Percentiles rank a stretch among this genome's conserved stretches.
These are phyloP conservation scores for Eustoma russellianum DNA, from an alignment of 257 asterid genomes.

Conservation along the genomic window DNA sequence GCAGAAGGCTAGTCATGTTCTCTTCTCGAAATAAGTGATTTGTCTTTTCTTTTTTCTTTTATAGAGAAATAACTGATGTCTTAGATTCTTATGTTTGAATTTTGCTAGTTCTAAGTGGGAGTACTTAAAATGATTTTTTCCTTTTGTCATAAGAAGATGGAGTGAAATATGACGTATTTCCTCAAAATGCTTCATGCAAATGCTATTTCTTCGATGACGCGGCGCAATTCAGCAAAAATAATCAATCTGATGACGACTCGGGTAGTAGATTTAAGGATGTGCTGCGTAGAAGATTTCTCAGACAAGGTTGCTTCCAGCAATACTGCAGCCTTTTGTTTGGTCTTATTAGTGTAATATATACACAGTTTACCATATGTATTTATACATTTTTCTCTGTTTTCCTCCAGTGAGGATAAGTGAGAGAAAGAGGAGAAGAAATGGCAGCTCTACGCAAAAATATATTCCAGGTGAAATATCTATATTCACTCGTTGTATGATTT, in stretches of 20 bases:
- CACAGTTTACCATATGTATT: too few species aligned
- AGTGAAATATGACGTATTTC: conserved; percentile 62
- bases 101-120: neutral
- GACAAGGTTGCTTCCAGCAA: conserved; percentile 51
- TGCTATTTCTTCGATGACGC: conserved; percentile 82
- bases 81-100: neutral
- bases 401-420: conserved; percentile 62
- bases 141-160: conserved; percentile 37
- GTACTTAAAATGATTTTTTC: too few species aligned
- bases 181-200: conserved; percentile 62
- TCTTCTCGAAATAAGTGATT: too few species aligned
- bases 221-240: conserved; percentile 40
- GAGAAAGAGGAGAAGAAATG: conserved; percentile 46
- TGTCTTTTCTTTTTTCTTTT: too few species aligned
- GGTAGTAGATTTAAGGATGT: conserved; percentile 48
- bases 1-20: conserved; percentile 58
- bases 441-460: conserved; percentile 17
- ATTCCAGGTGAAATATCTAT: conserved; percentile 40
- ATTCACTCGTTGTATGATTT: too few species aligned
- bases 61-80: neutral
- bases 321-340: neutral
- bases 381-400: conserved; percentile 4
- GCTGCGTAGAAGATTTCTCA: conserved; percentile 74
- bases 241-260: conserved; percentile 16
- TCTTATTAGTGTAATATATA: conserved; percentile 4